Base-by-base conservation (phyloP, 768 basidiomycete species). In the Naganishia kalamii region DNA sequence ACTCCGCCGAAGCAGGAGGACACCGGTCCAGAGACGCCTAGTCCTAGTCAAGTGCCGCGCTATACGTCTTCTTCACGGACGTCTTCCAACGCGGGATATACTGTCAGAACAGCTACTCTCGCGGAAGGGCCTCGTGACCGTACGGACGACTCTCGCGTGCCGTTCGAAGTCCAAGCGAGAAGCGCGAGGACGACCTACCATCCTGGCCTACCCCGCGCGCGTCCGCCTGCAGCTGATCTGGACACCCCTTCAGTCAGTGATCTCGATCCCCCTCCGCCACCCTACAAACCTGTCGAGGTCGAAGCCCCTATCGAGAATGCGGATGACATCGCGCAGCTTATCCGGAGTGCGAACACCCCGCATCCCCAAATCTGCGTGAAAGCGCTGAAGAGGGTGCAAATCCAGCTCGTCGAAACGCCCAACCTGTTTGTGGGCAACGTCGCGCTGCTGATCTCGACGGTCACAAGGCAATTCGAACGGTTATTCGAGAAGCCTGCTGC, bases 341-440 rank as follows among this genome's bases (percentile, higher is more conserved):
- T 57, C 12, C 54, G 35, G 12, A 7, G 40, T 23, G 54, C 54
- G 21, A 40, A 57, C 27, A 57, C 54, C 13, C 23, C 54, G 67
- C 91, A 97, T 80, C 84, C 90, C 0, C 80, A 84, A 23, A 84
- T 87, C 29, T 91, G 90, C 71, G 92, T 97, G 29, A 92, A 98
- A 66, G 90, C 92, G 0, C 81, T 99, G 71, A 99, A 99, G 81
- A 88, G 85, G 73, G 84, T 97, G 60, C 92, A 98, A 75, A 88
- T 87, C 74, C 88, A 90, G 67, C 82, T 99, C 25, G 84, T 87
- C 63, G 80, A 87, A 13, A 84, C 85, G 12, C 86, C 90, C 11
- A 88, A 91, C 80, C 88, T 49, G 84, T 90, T 49, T 86, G 88
- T 74, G 85, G 88, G 73, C 85, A 88, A 12, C 85, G 74, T 77